Evolutionary conservation across 139 green algal species (phyloP).

Genomic region (Penium margaritaceum): DNA sequence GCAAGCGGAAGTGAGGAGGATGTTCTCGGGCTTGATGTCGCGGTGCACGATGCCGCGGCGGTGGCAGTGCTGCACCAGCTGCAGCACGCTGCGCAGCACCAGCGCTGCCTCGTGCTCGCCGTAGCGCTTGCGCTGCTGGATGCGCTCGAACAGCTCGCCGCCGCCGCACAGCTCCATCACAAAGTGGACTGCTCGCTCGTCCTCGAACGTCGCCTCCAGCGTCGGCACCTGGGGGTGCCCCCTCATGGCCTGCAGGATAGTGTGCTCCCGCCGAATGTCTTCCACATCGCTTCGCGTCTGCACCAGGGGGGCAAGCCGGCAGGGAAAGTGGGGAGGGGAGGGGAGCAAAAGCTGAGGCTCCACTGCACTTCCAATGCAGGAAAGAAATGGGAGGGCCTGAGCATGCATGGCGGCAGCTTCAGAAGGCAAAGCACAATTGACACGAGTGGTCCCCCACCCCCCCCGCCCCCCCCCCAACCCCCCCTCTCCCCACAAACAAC

Average conservation of each 20-base stretch:
- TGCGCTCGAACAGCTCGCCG: slow-evolving; percentile 2
- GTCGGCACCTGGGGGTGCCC: slow-evolving; percentile 66
- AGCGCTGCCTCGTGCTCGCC: not conserved
- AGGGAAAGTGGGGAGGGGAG: no score
- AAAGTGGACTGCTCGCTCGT: slow-evolving; percentile 41
- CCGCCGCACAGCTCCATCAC: slow-evolving; percentile 74
- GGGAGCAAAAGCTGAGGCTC: no score
- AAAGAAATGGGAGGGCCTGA: no score
- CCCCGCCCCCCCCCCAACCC: no score
- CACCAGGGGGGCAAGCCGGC: no score
- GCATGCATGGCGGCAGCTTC: no score
- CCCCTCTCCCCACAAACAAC: no score
- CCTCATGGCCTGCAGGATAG: slow-evolving; percentile 76
- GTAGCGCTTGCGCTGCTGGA: not conserved
- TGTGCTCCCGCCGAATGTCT: slow-evolving; percentile 78
- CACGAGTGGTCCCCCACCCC: no score
- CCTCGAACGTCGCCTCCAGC: slow-evolving; percentile 40
- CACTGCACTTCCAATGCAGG: no score
- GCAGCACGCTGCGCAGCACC: not conserved
- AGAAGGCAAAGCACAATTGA: no score
- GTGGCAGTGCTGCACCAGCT: not conserved
- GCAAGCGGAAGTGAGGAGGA: slow-evolving; percentile 42
- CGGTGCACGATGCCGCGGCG: not conserved
- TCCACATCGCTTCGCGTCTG: slow-evolving; percentile 86
- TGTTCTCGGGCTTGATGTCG: slow-evolving; percentile 13